Percentiles rank a stretch among this genome's conserved stretches.
phyloP scores from a whole-genome alignment of 208 protist genomes.

The Phytomonas francai region DNA sequence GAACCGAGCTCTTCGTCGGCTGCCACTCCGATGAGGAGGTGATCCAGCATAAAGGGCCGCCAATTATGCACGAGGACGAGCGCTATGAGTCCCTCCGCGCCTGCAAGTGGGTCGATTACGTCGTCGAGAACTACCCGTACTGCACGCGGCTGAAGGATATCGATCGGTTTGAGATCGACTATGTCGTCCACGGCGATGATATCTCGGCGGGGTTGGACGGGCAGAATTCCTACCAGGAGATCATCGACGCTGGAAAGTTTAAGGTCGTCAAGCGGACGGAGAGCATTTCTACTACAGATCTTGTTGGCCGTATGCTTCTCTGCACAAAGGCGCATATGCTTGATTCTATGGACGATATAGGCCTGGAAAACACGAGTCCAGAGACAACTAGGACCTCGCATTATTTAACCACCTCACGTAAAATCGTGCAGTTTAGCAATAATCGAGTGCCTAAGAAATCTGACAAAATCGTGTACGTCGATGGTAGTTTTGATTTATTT shows the following conservation, averaged over 20 bases:
- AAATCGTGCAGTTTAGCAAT: conserved; percentile 95
- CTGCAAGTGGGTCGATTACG: conserved; percentile 98
- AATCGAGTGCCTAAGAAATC: conserved; percentile 58
- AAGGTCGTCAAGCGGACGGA: conserved; percentile 92
- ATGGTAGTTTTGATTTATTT: conserved; percentile 97
- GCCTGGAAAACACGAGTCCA: conserved; percentile 18
- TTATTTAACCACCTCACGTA: conserved; percentile 90
- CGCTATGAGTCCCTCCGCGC: conserved; percentile 89
- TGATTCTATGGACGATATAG: conserved; percentile 28
- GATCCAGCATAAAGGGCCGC: conserved; percentile 91
- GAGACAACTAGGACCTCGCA: conserved; percentile 15
- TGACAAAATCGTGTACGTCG: conserved; percentile 95
- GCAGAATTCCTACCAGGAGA: conserved; percentile 92
- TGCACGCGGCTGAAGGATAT: conserved; percentile 88
- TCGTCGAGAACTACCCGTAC: conserved; percentile 94
- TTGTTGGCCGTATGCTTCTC: conserved; percentile 96
- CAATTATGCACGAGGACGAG: conserved; percentile 96
- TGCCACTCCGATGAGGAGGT: conserved; percentile 97
- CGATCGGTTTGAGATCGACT: conserved; percentile 92
- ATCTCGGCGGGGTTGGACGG: conserved; percentile 93
- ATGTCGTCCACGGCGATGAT: conserved; percentile 97
- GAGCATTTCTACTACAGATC: conserved; percentile 97
- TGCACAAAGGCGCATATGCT: conserved; percentile 81
- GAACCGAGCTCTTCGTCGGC: conserved; percentile 94
- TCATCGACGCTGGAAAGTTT: conserved; percentile 88